Conservation (phyloP, 2,329 filamentous ascomycete species). For the Aureobasidium lini region DNA sequence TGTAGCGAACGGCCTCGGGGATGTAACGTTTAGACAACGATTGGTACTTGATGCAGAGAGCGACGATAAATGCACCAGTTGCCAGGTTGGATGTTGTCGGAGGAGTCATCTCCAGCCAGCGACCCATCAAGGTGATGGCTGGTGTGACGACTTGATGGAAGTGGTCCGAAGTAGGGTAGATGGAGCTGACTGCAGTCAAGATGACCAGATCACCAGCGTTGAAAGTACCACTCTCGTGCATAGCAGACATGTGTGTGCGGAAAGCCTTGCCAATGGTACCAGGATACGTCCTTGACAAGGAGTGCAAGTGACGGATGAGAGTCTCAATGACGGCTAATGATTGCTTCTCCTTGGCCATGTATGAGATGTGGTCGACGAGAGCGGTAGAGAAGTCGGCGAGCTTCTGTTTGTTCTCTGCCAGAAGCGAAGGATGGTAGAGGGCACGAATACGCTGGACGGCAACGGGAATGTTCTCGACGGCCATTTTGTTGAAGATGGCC, state of each 20-base stretch:
- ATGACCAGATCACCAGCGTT: constrained; percentile 67
- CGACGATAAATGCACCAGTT: constrained; percentile 70
- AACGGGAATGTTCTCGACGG: constrained; percentile 58
- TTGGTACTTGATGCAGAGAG: constrained; percentile 76
- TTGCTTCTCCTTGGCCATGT: constrained; percentile 46
- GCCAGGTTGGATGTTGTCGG: constrained; percentile 61
- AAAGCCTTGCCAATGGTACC: constrained; percentile 71
- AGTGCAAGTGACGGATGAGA: constrained; percentile 84
- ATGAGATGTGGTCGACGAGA: constrained; percentile 59
- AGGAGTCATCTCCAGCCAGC: constrained; percentile 73
- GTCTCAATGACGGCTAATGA: constrained; percentile 65
- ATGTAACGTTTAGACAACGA: constrained; percentile 76
- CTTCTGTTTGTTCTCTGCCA: constrained; percentile 76
- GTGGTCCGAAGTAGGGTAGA: constrained; percentile 93
- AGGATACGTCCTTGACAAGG: constrained; percentile 78
- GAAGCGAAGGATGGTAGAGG: constrained; percentile 83
- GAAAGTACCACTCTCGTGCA: constrained; percentile 48
- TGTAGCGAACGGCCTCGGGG: constrained; percentile 79
- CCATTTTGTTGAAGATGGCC: constrained; percentile 53
- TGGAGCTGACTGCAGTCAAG: constrained; percentile 73
- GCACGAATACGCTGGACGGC: constrained; percentile 86
- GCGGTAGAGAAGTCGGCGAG: constrained; percentile 61
- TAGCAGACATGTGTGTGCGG: constrained; percentile 57
- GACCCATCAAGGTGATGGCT: constrained; percentile 73
- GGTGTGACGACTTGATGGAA: constrained; percentile 95